Percentiles rank a stretch among this genome's conserved stretches.
These are phyloP conservation scores for Cyphellophora europaea DNA, from an alignment of 2,329 filamentous ascomycete genomes.

Conservation along the genomic window DNA sequence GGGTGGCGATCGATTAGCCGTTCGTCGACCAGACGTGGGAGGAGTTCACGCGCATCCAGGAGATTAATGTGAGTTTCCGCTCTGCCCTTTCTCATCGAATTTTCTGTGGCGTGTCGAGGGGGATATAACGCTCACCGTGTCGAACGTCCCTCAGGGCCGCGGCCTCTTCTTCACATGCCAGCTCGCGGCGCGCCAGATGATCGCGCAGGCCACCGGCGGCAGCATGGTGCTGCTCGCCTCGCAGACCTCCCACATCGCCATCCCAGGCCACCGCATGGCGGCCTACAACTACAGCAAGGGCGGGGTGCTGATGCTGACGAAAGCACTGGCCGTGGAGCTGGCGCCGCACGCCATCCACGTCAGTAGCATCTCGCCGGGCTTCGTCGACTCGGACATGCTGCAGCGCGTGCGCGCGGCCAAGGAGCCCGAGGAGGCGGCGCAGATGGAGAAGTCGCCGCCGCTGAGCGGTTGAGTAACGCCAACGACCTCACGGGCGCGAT, in stretches of 20 bases:
- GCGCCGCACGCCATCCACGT: slow-evolving; percentile 23
- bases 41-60: slow-evolving; percentile 31
- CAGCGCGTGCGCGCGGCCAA: slow-evolving; percentile 28
- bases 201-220: slow-evolving; percentile 33
- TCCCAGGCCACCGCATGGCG: slow-evolving; percentile 29
- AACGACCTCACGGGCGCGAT: slow-evolving; percentile 34
- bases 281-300: slow-evolving; percentile 37
- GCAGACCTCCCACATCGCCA: slow-evolving; percentile 27
- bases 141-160: slow-evolving; percentile 37
- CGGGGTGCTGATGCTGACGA: slow-evolving; percentile 31
- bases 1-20: slow-evolving; percentile 35
- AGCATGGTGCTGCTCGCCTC: slow-evolving; percentile 14
- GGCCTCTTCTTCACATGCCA: slow-evolving; percentile 38
- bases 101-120: too few species aligned
- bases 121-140: not conserved
- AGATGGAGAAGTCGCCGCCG: slow-evolving; percentile 83
- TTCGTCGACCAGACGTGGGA: slow-evolving; percentile 37
- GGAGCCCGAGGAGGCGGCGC: slow-evolving; percentile 78
- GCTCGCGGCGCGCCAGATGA: slow-evolving; percentile 41
- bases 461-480: slow-evolving; percentile 49
- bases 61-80: slow-evolving; percentile 32
- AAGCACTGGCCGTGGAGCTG: slow-evolving; percentile 29
- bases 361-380: slow-evolving; percentile 22
- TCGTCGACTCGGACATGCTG: slow-evolving; percentile 28
- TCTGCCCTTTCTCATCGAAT: too few species aligned